A percentile compares a stretch with the other conserved stretches of the same genome.
These are phyloP conservation scores for Saposhnikovia divaricata DNA, from an alignment of 129 eudicot species.

Conservation along the genomic window DNA sequence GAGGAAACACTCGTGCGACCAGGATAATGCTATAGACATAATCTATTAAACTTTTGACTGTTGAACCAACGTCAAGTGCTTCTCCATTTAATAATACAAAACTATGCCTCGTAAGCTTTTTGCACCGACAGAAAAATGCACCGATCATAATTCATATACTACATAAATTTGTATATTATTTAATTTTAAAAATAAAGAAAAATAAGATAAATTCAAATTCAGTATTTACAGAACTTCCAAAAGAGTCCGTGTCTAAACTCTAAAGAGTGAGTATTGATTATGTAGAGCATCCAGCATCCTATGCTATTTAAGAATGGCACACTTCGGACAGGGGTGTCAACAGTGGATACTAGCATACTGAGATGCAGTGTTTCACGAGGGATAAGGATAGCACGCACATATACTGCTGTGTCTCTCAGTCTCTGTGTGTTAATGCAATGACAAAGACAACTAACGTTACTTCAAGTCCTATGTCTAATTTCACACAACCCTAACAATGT, in stretches of 20 bases:
- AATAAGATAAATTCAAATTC: too few relatives aligned
- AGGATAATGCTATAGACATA: background rate
- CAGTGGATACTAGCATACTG: background rate
- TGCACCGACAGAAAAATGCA: background rate
- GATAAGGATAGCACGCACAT: background rate
- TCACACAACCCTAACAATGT: too few relatives aligned
- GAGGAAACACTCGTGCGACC: slow-evolving; percentile 1
- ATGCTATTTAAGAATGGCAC: background rate
- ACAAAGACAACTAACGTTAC: too few relatives aligned
- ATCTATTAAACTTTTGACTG: background rate
- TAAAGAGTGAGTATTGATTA: too few relatives aligned
- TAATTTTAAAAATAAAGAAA: too few relatives aligned
- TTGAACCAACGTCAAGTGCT: background rate
- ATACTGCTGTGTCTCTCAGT: too few relatives aligned
- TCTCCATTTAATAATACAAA: background rate
- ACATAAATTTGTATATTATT: too few relatives aligned
- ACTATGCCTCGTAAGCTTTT: background rate
- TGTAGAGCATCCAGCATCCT: too few relatives aligned
- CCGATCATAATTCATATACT: background rate
- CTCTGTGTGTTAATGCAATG: too few relatives aligned
- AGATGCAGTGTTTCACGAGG: background rate
- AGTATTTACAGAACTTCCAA: too few relatives aligned
- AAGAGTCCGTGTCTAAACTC: background rate
- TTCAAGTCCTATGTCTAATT: too few relatives aligned
- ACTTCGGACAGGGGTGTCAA: background rate